A percentile compares a stretch with the other conserved stretches of the same genome.
These are phyloP conservation scores for California macrophylla DNA, from an alignment of 441 rosid species.

Conservation along the genomic window DNA sequence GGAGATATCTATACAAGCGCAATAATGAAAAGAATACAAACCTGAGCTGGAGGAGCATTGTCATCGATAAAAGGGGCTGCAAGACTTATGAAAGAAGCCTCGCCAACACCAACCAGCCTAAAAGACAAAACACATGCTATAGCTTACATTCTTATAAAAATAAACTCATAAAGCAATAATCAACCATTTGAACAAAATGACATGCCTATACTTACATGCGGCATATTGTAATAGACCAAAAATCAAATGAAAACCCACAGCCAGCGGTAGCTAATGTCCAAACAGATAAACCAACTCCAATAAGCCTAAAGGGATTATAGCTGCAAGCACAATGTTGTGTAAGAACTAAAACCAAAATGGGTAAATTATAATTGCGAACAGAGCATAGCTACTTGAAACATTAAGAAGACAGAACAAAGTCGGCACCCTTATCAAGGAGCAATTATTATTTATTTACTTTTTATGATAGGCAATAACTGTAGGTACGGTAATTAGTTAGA, in stretches of 20 bases:
- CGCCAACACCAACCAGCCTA: slow-evolving; percentile 97
- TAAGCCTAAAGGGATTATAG: slow-evolving; percentile 79
- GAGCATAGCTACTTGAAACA: not conserved
- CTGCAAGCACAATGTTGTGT: slow-evolving; percentile 37
- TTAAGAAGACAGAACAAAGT: too few species aligned
- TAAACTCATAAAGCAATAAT: slow-evolving; percentile 9
- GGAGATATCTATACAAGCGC: not conserved
- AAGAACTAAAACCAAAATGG: not conserved
- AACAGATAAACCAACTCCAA: slow-evolving; percentile 79
- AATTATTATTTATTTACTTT: too few species aligned
- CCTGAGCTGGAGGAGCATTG: slow-evolving; percentile 78
- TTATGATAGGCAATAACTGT: too few species aligned
- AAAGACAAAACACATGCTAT: slow-evolving; percentile 14
- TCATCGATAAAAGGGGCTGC: slow-evolving; percentile 97
- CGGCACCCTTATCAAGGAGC: too few species aligned
- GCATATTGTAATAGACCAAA: slow-evolving; percentile 77
- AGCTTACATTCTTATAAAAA: not conserved
- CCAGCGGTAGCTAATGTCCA: slow-evolving; percentile 80
- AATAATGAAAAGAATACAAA: slow-evolving; percentile 17
- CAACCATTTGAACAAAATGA: not conserved
- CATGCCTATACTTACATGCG: slow-evolving; percentile 59
- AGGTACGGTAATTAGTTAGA: too few species aligned
- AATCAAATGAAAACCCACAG: slow-evolving; percentile 67
- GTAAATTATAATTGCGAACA: not conserved
- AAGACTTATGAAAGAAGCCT: slow-evolving; percentile 93